phyloP scores from a whole-genome alignment of 164 flowering plant genomes.

The Aristolochia fimbriata region DNA sequence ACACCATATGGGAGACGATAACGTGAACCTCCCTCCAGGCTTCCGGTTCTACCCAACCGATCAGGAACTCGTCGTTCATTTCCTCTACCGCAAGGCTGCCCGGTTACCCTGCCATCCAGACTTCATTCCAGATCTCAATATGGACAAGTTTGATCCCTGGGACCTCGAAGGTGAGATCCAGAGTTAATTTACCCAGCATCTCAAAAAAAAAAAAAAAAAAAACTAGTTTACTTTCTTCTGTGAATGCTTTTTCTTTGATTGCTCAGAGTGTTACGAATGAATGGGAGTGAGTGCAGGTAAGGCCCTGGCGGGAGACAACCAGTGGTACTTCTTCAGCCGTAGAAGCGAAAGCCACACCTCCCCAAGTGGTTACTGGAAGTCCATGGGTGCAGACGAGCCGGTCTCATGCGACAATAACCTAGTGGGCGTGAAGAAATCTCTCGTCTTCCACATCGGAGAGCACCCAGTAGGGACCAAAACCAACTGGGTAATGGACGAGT shows the following conservation, averaged over 20 bases:
- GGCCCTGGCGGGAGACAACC: constrained; percentile 60
- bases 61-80: constrained; percentile 79
- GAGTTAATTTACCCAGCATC: too few relatives aligned
- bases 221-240: background rate
- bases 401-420: constrained; percentile 23
- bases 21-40: constrained; percentile 64
- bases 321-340: constrained; percentile 73
- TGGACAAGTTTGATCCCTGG: constrained; percentile 81
- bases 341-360: constrained; percentile 39
- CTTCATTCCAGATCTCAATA: constrained; percentile 74
- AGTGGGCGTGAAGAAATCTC: constrained; percentile 40
- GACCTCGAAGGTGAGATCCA: constrained; percentile 51
- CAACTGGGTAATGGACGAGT: constrained; percentile 66
- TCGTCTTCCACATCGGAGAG: constrained; percentile 35
- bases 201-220: too few relatives aligned
- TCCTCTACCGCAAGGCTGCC: constrained; percentile 60
- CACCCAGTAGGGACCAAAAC: constrained; percentile 31
- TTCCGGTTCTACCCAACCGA: constrained; percentile 72
- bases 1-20: constrained; percentile 26
- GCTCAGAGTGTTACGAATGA: background rate
- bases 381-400: constrained; percentile 47
- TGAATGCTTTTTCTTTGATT: background rate
- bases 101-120: constrained; percentile 63
- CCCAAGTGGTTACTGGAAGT: constrained; percentile 60
- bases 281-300: constrained; percentile 36